These are phyloP conservation scores for Bryoerythrophyllum caledonicum DNA, from an alignment of 225 moss, liverwort and hornwort species.

Conservation along the genomic window DNA sequence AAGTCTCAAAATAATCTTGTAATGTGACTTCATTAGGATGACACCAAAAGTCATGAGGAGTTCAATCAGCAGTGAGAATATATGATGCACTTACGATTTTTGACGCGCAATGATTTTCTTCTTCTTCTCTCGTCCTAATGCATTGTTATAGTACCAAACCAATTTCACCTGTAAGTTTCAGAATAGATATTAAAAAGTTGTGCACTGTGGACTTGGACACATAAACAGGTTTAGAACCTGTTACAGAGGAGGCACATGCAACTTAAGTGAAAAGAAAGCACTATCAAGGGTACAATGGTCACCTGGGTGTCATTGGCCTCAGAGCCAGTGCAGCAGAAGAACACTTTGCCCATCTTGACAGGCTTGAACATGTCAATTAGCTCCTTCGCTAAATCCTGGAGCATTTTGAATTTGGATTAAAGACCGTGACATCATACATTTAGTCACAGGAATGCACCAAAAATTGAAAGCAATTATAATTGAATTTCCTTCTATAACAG, in stretches of 20 bases:
- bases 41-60: not conserved
- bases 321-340: constrained; percentile 85
- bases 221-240: not conserved
- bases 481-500: not conserved
- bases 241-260: not conserved
- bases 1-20: constrained; percentile 1
- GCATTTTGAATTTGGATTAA: not conserved
- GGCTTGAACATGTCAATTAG: constrained; percentile 70
- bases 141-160: constrained; percentile 98
- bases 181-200: not conserved
- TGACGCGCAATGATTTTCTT: constrained; percentile 87
- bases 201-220: not conserved
- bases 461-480: too few species aligned
- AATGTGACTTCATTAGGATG: not conserved
- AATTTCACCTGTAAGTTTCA: constrained; percentile 71
- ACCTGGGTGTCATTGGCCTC: constrained; percentile 97
- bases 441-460: not conserved
- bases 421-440: not conserved
- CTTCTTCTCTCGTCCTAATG: constrained; percentile 74
- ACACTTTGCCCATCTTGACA: constrained; percentile 84
- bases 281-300: not conserved
- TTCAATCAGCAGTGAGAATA: not conserved
- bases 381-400: constrained; percentile 54
- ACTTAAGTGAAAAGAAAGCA: not conserved
- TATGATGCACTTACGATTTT: constrained; percentile 63